Base-by-base conservation (phyloP, 2,329 filamentous ascomycete species). In the Nemania diffusa region DNA sequence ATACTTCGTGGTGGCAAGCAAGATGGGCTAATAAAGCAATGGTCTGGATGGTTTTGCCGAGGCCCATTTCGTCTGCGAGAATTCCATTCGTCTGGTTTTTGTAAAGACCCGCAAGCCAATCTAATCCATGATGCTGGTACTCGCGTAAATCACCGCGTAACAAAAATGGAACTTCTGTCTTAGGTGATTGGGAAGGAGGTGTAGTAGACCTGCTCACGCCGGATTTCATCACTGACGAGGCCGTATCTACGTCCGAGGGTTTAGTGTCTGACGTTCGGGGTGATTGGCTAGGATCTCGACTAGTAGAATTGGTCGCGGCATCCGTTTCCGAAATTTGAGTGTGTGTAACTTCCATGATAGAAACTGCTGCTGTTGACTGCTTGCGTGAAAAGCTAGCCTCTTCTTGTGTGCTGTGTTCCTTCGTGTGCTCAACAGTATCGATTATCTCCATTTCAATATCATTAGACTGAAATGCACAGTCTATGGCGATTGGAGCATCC, bases 31-130 rank as follows among this genome's bases (percentile, higher is more conserved):
- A 84, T 2, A 99, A 84, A 3, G 97, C 91, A 74, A 99, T 99
- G 0, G 96, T 99, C 78, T 99, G 96, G 53, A 99, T 98, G 0
- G 96, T 99, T 80, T 99, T 99, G 8, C 96, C 96, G 2, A 99
- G 86, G 70, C 96, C 96, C 96, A 99, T 99, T 78, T 99, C 96
- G 76, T 99, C 97, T 1, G 96, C 96, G 22, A 99, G 83, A 62
- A 99, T 99, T 24, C 96, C 96, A 75, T 98, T 99, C 27, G 95
- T 97, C 70, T 92, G 91, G 71, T 96, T 97, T 17, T 90, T 90
- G 77, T 99, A 98, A 1, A 99, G 85, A 0, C 94, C 93, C 1
- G 94, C 94, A 53, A 99, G 89, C 96, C 96, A 99, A 78, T 99
- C 96, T 7, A 99, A 82, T n/a, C 96, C 97, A 75, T 93, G 92